phyloP scores from a whole-genome alignment of 768 basidiomycete genomes.

The Boletus fagicola region DNA sequence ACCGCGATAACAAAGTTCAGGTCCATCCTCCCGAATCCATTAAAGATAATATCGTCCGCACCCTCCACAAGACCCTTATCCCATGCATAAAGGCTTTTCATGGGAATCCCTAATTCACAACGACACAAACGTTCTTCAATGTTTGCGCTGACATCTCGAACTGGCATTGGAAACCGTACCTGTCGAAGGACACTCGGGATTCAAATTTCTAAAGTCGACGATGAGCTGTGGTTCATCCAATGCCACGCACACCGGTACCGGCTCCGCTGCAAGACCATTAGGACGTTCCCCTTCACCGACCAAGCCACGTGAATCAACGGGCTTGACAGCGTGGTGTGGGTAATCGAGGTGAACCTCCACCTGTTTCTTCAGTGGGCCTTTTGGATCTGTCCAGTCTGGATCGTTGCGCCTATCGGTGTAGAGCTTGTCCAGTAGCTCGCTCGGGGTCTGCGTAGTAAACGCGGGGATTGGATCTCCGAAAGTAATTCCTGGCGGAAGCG shows the following conservation, averaged over 20 bases:
- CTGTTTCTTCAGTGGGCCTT: neutral
- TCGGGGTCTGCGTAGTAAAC: neutral
- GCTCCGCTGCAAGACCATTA: neutral
- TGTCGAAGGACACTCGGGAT: neutral
- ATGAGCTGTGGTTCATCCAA: too few species aligned
- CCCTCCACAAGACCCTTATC: neutral
- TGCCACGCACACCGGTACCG: neutral
- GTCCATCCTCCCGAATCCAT: too few species aligned
- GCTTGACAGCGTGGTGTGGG: neutral
- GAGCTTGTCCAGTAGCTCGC: neutral
- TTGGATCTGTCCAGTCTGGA: neutral
- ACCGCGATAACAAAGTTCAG: conserved; percentile 1
- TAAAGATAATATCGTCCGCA: neutral
- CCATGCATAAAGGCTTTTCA: neutral
- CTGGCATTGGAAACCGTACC: conserved; percentile 1
- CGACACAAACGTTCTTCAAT: neutral
- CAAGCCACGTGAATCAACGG: neutral
- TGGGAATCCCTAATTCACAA: neutral
- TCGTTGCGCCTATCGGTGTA: neutral
- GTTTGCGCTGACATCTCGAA: neutral
- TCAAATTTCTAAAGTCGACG: conserved; percentile 5
- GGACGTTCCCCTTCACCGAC: conserved; percentile 2
- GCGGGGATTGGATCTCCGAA: neutral
- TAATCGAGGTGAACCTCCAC: neutral
- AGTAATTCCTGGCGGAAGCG: neutral